Percentiles rank a stretch among this genome's conserved stretches.
These are phyloP conservation scores for Beauveria rudraprayagi DNA, from an alignment of 2,329 filamentous ascomycete genomes.

Conservation along the genomic window DNA sequence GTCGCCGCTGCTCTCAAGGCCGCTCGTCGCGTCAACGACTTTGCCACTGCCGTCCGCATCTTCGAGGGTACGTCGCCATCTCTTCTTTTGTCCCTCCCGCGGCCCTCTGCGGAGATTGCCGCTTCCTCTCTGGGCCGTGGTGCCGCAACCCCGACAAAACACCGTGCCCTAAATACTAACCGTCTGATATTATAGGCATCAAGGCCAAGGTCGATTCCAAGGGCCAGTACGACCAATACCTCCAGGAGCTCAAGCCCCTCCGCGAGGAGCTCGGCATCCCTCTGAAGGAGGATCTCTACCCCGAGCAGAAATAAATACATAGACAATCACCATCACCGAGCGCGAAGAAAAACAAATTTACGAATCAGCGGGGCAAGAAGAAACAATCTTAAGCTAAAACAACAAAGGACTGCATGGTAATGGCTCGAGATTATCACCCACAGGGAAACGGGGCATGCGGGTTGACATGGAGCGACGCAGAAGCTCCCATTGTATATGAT, in stretches of 20 bases:
- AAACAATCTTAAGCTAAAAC: neutral
- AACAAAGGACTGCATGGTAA: slow-evolving; percentile 4
- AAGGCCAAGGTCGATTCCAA: slow-evolving; percentile 99
- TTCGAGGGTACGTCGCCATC: slow-evolving; percentile 72
- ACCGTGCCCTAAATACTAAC: neutral
- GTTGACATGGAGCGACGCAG: slow-evolving; percentile 11
- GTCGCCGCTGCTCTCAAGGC: slow-evolving; percentile 87
- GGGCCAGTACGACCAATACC: slow-evolving; percentile 93
- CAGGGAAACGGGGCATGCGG: neutral
- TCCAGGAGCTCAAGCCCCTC: slow-evolving; percentile 84
- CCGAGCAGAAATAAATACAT: slow-evolving; percentile 41
- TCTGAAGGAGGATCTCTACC: slow-evolving; percentile 90
- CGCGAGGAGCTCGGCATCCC: slow-evolving; percentile 88
- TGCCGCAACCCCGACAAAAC: neutral
- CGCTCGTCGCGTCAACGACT: slow-evolving; percentile 95
- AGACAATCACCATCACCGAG: neutral
- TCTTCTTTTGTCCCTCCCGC: neutral
- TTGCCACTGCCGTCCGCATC: slow-evolving; percentile 92
- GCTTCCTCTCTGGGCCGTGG: too few relatives aligned
- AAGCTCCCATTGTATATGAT: slow-evolving; percentile 30
- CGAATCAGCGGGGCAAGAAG: neutral
- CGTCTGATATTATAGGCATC: slow-evolving; percentile 54
- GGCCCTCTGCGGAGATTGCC: too few relatives aligned
- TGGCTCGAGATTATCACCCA: slow-evolving; percentile 3
- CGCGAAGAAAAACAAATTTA: neutral